A percentile compares a stretch with the other conserved stretches of the same genome.
Conservation (phyloP, 352 stramenopile genomes). For the Hyaloperonospora arabidopsidis region DNA sequence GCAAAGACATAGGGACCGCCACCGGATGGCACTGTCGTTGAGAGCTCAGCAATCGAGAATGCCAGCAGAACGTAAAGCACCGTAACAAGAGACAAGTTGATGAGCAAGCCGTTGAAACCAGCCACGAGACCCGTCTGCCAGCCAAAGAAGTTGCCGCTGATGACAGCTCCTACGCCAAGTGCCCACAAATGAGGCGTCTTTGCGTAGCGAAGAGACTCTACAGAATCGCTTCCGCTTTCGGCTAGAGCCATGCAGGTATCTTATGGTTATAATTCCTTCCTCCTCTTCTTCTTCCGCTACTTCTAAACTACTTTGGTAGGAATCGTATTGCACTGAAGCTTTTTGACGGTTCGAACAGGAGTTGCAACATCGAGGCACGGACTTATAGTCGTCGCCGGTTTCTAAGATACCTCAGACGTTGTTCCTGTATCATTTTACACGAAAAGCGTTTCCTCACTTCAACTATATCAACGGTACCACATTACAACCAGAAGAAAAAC, state of each 20-base stretch:
- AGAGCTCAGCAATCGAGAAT: conserved; percentile 69
- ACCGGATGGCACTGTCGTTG: conserved; percentile 40
- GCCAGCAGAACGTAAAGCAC: conserved; percentile 56
- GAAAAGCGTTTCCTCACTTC: conserved; percentile 16
- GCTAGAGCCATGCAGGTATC: conserved; percentile 8
- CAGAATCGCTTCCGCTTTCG: conserved; percentile 11
- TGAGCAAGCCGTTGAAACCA: conserved; percentile 49
- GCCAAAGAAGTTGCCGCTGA: conserved; percentile 57
- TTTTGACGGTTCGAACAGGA: neutral
- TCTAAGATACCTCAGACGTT: too few relatives aligned
- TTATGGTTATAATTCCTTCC: neutral
- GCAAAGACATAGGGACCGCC: conserved; percentile 62
- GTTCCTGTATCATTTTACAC: conserved; percentile 11
- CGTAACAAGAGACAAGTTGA: conserved; percentile 49
- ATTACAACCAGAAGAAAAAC: conserved; percentile 12
- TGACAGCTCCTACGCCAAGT: conserved; percentile 44
- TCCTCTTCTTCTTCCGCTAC: too few relatives aligned
- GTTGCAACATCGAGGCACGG: too few relatives aligned
- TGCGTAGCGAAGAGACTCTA: conserved; percentile 30
- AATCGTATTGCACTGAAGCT: conserved; percentile 5
- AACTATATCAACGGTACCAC: conserved; percentile 1
- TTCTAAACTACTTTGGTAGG: neutral
- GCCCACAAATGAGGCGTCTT: conserved; percentile 56
- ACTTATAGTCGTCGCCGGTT: too few relatives aligned
- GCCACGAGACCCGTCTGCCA: conserved; percentile 50